Conservation (phyloP, 805 yeast genomes). For the Lachancea sp. region DNA sequence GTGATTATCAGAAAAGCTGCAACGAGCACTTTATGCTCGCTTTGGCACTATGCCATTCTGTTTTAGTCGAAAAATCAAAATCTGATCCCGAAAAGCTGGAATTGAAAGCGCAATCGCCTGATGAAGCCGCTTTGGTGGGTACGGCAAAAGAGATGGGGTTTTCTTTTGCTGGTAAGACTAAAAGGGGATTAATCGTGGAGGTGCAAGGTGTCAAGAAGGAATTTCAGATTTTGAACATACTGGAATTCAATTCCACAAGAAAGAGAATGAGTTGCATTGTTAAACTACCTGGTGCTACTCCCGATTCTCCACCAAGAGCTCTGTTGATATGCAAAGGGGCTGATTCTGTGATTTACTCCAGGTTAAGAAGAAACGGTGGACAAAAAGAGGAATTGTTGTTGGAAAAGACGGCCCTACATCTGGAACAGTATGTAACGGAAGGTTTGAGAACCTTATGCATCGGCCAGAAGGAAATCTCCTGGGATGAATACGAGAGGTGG, state of each 20-base stretch:
- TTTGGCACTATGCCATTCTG: constrained; percentile 74
- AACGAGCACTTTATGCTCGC: constrained; percentile 73
- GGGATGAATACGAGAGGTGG: constrained; percentile 62
- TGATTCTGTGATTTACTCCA: constrained; percentile 67
- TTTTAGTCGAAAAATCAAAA: constrained; percentile 60
- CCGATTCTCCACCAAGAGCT: constrained; percentile 49
- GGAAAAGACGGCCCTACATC: constrained; percentile 60
- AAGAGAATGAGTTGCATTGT: constrained; percentile 83
- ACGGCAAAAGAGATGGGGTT: constrained; percentile 77
- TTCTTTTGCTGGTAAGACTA: constrained; percentile 58
- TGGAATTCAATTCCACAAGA: constrained; percentile 79
- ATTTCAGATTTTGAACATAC: constrained; percentile 60
- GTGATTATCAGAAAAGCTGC: constrained; percentile 44
- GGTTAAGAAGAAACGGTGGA: constrained; percentile 40
- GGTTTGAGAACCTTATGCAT: constrained; percentile 79
- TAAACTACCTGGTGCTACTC: constrained; percentile 49
- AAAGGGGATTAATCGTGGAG: constrained; percentile 58
- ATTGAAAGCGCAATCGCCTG: constrained; percentile 77
- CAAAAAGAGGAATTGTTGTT: constrained; percentile 44
- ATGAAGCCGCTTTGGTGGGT: constrained; percentile 79
- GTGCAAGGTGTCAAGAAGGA: constrained; percentile 67
- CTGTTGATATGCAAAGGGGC: constrained; percentile 79
- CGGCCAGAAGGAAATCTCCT: constrained; percentile 59
- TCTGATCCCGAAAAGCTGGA: constrained; percentile 48
- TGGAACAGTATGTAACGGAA: constrained; percentile 75